Percentiles rank a stretch among this genome's conserved stretches.
These are phyloP conservation scores for Podaxis sp. DNA, from an alignment of 768 basidiomycete species.

Conservation along the genomic window DNA sequence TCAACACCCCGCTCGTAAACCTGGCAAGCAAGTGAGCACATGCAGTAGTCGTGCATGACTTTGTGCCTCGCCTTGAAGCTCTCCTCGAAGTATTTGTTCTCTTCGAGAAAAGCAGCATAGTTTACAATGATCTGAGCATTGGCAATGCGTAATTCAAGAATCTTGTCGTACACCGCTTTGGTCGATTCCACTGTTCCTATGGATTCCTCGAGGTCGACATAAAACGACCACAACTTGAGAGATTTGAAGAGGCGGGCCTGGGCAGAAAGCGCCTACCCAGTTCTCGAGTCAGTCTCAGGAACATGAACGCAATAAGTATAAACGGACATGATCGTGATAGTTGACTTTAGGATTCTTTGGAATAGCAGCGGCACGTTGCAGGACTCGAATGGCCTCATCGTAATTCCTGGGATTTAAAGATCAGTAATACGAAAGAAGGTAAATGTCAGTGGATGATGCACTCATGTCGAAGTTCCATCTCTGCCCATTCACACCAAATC, in stretches of 20 bases:
- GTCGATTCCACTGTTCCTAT: conserved; percentile 91
- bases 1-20: conserved; percentile 97
- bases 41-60: neutral
- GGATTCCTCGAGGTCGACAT: conserved; percentile 95
- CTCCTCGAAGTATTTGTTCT: conserved; percentile 97
- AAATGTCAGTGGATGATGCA: conserved; percentile 35
- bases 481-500: conserved; percentile 99
- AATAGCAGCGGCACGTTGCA: conserved; percentile 92
- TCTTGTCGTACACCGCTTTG: conserved; percentile 93
- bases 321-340: conserved; percentile 89
- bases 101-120: conserved; percentile 94
- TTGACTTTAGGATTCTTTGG: conserved; percentile 89
- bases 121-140: conserved; percentile 98
- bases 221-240: conserved; percentile 98
- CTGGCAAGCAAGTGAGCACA: conserved; percentile 29
- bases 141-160: conserved; percentile 92
- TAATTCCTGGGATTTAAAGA: conserved; percentile 72
- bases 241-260: conserved; percentile 96
- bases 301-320: neutral
- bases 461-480: conserved; percentile 97
- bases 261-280: conserved; percentile 64
- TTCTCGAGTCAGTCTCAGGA: conserved; percentile 4
- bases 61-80: conserved; percentile 76
- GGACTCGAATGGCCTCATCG: conserved; percentile 90
- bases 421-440: neutral